These are phyloP conservation scores for Euphorbia celastroides DNA, from an alignment of 441 rosid genomes.

Conservation along the genomic window DNA sequence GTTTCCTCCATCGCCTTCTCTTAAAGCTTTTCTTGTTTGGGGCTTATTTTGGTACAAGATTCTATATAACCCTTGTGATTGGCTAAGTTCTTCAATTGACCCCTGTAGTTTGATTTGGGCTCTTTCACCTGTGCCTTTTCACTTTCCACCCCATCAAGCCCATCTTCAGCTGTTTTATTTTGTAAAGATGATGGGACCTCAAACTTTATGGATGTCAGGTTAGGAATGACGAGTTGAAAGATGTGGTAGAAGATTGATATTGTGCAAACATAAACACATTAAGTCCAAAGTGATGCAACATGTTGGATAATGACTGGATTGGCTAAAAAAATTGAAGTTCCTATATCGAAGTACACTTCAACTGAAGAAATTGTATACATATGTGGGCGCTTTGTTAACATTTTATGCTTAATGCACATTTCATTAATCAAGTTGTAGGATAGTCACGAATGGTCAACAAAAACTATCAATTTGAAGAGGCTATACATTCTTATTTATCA, in stretches of 20 bases:
- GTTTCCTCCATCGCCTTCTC: conserved; percentile 12
- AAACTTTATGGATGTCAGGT: neutral
- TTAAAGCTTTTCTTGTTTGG: neutral
- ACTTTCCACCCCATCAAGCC: neutral
- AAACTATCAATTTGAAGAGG: too few relatives aligned
- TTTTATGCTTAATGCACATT: neutral
- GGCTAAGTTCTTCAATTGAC: neutral
- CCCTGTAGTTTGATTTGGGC: neutral
- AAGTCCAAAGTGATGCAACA: neutral
- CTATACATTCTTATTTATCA: too few relatives aligned
- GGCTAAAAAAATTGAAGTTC: neutral
- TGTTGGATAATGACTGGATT: neutral
- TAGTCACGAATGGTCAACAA: neutral
- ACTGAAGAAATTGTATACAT: neutral
- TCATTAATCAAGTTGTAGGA: neutral
- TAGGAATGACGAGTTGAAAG: neutral
- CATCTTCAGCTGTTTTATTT: neutral
- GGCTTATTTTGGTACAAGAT: neutral
- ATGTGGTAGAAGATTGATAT: neutral
- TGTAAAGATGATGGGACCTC: neutral
- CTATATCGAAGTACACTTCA: neutral
- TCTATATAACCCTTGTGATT: neutral
- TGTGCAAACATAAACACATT: neutral
- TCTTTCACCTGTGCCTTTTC: neutral
- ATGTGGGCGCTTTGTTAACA: neutral